phyloP scores from a whole-genome alignment of 768 basidiomycete genomes.

The Tulasnella sp. region DNA sequence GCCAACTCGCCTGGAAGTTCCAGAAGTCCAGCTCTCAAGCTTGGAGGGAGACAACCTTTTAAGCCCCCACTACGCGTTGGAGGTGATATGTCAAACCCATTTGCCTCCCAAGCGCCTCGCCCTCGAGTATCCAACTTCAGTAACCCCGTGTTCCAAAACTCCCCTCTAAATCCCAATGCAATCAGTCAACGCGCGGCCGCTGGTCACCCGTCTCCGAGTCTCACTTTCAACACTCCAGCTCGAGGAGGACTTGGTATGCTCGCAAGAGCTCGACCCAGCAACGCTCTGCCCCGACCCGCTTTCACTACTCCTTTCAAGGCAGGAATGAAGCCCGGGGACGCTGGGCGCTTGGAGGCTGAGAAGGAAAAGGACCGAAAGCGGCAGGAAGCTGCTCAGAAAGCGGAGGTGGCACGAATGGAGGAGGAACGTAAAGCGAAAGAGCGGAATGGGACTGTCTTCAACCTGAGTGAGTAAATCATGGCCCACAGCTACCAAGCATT shows the following conservation, averaged over 20 bases:
- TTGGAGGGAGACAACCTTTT: neutral
- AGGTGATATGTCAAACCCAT: neutral
- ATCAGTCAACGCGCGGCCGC: neutral
- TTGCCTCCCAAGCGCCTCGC: neutral
- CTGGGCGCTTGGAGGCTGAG: neutral
- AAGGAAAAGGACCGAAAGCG: neutral
- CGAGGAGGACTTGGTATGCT: neutral
- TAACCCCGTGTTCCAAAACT: neutral
- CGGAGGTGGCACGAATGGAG: neutral
- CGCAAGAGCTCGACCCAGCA: neutral
- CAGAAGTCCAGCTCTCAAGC: neutral
- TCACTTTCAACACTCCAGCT: neutral
- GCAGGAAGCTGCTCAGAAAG: neutral
- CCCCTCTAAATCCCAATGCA: slow-evolving; percentile 8
- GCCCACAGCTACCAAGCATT: too few species aligned
- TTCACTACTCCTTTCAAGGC: slow-evolving; percentile 9
- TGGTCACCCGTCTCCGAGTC: neutral
- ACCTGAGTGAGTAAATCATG: neutral
- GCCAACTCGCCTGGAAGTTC: neutral
- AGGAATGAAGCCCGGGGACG: neutral
- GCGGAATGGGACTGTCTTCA: neutral
- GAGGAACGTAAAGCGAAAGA: neutral
- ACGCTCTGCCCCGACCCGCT: neutral
- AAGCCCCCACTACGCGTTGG: neutral
- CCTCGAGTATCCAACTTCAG: neutral